Evolutionary conservation across 225 moss, liverwort and hornwort genomes (phyloP), one percentile per base, ranked within the genome.

Genomic region (Asterella californica): DNA sequence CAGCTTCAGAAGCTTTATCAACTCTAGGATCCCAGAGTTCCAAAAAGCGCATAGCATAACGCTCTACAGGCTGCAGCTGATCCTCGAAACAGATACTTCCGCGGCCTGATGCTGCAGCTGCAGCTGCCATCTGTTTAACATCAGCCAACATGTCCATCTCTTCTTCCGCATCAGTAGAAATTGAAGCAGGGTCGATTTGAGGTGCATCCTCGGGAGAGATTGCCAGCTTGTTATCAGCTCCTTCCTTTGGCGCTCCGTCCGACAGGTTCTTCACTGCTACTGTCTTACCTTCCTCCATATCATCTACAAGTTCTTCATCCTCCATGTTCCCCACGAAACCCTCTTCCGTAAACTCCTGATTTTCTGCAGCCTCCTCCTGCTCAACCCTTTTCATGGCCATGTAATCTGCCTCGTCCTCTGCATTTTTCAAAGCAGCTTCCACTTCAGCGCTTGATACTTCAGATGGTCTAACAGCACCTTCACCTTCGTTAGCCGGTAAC

Each of bases 351-450:
- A 97, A 97, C 86, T 97, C 97, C 49, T 93, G 93, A 72, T 92
- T 86, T 64, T 97, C 94, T 34, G 94, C 97, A 52, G 93, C 97
- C 83, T 94, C 93, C 71, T 97, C 97, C 87, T 97, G 93, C 86
- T 97, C 97, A 64, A 93, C 97, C 63, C 90, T 91, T 62, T 97
- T 97, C 97, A 97, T 97, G 48, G 97, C 97, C 97, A 97, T 97
- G 82, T 93, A 97, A 87, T 97, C 97, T 57, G 97, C 97, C 89
- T 97, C 97, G 76, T 97, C 97, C 71, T 97, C 97, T 12, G 94
- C 97, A 77, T 92, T 94, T 82, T 83, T 94, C 81, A 97, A 83
- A 27, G 97, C 97, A 25, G 94, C 97, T 79, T 97, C 97, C 48
- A 97, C 97, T 36, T 97, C 97, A 15, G 97, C 94, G 78, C 77